Evolutionary conservation across 495 filamentous ascomycete genomes (phyloP).

Genomic region (Penicillium macrosclerotiorum): DNA sequence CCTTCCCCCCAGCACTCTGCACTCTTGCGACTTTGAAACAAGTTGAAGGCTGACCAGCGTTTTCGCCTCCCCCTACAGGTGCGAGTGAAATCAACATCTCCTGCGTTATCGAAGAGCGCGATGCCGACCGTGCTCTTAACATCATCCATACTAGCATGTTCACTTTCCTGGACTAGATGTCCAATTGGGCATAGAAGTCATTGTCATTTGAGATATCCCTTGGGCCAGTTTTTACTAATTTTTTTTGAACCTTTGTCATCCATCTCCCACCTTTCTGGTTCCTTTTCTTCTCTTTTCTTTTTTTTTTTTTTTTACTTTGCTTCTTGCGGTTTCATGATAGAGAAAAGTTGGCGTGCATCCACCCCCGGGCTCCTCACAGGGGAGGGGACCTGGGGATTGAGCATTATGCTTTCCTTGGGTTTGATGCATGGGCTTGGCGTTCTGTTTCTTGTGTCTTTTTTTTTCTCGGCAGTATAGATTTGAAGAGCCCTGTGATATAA

Average conservation of each 20-base stretch:
- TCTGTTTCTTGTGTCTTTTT: constrained; percentile 7
- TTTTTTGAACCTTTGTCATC: no score
- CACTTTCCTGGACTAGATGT: constrained; percentile 50
- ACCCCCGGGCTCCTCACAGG: neutral
- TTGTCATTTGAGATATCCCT: constrained; percentile 32
- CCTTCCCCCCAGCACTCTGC: constrained; percentile 2
- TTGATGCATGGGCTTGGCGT: constrained; percentile 20
- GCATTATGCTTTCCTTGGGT: constrained; percentile 16
- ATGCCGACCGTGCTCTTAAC: constrained; percentile 88
- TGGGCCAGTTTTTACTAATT: constrained; percentile 13
- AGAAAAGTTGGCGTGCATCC: constrained; percentile 24
- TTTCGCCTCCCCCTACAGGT: constrained; percentile 49
- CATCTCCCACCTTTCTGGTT: no score
- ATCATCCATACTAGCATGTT: constrained; percentile 94
- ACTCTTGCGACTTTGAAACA: constrained; percentile 6
- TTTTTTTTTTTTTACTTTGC: constrained; percentile 2
- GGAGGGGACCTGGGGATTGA: constrained; percentile 4
- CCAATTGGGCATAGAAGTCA: constrained; percentile 6
- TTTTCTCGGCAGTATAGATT: constrained; percentile 13
- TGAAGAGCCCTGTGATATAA: constrained; percentile 14
- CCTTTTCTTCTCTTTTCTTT: constrained; percentile 4
- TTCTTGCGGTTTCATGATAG: constrained; percentile 12
- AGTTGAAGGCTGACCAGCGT: constrained; percentile 15
- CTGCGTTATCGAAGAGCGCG: constrained; percentile 89
- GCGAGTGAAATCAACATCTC: constrained; percentile 98